Evolutionary conservation across 768 basidiomycete species (phyloP).

Genomic region (Hericium coralloides): DNA sequence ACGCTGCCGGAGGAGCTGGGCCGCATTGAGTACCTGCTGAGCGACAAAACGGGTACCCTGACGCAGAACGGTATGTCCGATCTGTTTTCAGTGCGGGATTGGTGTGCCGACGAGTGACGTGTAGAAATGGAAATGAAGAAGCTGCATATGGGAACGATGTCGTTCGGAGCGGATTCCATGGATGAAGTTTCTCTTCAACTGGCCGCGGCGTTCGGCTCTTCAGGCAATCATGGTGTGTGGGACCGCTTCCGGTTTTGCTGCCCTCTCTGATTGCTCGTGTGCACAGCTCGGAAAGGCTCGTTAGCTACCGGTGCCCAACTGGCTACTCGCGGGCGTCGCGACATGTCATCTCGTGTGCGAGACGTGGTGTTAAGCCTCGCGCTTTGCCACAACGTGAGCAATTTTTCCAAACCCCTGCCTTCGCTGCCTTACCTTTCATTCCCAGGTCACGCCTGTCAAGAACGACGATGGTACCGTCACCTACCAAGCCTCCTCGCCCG

Average conservation of each 20-base stretch:
- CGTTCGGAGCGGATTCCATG: conserved; percentile 96
- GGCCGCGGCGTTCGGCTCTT: conserved; percentile 72
- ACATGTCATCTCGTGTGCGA: conserved; percentile 89
- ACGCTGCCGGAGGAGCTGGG: conserved; percentile 96
- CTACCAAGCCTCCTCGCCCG: conserved; percentile 97
- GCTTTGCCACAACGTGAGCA: conserved; percentile 86
- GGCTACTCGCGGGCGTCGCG: conserved; percentile 80
- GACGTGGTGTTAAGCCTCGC: conserved; percentile 92
- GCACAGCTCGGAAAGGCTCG: conserved; percentile 45
- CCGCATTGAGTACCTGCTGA: conserved; percentile 89
- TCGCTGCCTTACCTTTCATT: neutral
- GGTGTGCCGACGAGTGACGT: neutral
- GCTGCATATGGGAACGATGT: conserved; percentile 97
- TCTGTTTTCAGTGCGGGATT: neutral
- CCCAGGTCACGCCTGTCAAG: conserved; percentile 86
- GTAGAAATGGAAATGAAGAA: conserved; percentile 99
- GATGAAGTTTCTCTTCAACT: conserved; percentile 94
- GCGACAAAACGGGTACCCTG: conserved; percentile 96
- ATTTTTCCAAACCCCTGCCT: neutral
- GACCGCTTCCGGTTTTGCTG: neutral
- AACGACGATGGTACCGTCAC: conserved; percentile 94
- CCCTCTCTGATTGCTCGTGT: neutral
- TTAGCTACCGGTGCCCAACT: conserved; percentile 70
- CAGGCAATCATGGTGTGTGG: conserved; percentile 32
- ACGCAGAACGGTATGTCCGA: conserved; percentile 81